Evolutionary conservation across 1,139 yeast genomes (phyloP).

Genomic region (Candida neerlandica): DNA sequence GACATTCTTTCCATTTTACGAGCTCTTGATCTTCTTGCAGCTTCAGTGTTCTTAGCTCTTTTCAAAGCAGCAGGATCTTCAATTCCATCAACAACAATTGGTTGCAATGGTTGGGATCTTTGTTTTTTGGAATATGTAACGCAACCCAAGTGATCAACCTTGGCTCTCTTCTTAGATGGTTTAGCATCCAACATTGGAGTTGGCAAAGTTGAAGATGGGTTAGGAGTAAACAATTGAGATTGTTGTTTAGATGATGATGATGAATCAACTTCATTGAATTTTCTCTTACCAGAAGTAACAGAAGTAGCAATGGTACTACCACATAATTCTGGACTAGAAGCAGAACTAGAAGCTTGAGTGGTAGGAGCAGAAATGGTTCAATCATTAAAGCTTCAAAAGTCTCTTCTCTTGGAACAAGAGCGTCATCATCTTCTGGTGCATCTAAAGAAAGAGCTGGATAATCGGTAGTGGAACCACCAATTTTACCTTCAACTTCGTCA

Average conservation of each 20-base stretch:
- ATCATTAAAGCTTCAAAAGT: constrained; percentile 16
- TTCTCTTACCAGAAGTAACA: constrained; percentile 22
- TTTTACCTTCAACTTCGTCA: constrained; percentile 18
- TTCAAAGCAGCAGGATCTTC: constrained; percentile 72
- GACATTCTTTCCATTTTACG: constrained; percentile 87
- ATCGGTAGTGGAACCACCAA: background rate
- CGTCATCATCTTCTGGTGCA: constrained; percentile 13
- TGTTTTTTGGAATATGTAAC: constrained; percentile 67
- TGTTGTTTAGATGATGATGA: constrained; percentile 16
- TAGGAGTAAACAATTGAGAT: constrained; percentile 36
- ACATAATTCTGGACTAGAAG: constrained; percentile 7
- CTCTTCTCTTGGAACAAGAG: constrained; percentile 26
- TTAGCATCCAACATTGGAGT: constrained; percentile 31
- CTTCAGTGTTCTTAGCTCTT: constrained; percentile 95
- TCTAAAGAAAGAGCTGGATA: constrained; percentile 15
- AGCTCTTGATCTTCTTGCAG: constrained; percentile 94
- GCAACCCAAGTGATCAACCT: constrained; percentile 62
- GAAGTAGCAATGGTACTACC: constrained; percentile 13
- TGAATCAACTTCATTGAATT: constrained; percentile 33
- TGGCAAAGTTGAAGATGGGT: constrained; percentile 35
- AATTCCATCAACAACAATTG: constrained; percentile 54
- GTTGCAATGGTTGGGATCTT: constrained; percentile 62
- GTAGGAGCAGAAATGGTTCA: constrained; percentile 16
- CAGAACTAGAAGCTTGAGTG: constrained; percentile 13
- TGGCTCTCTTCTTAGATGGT: constrained; percentile 23